These are phyloP conservation scores for Drechslerella coelobrocha DNA, from an alignment of 2,329 filamentous ascomycete species.

Conservation along the genomic window DNA sequence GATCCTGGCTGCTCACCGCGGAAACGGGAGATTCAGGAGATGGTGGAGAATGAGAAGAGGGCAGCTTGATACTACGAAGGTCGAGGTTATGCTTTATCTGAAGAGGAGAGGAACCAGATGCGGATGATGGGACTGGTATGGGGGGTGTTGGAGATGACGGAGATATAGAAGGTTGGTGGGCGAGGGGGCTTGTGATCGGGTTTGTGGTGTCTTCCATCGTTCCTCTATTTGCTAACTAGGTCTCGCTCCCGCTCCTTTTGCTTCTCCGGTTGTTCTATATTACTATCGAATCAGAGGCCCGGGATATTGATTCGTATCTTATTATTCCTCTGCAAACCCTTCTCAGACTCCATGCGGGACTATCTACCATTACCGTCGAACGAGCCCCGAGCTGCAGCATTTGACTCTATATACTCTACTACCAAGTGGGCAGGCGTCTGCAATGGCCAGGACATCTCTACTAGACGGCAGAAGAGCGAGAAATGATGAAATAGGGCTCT, in stretches of 20 bases:
- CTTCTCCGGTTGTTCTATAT: not conserved
- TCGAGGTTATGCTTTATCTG: constrained; percentile 6
- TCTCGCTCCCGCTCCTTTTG: not conserved
- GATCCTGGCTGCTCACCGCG: constrained; percentile 1
- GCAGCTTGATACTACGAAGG: not conserved
- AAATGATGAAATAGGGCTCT: no score
- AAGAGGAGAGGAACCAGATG: not conserved
- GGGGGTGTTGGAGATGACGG: not conserved
- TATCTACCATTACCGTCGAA: no score
- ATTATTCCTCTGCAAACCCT: no score
- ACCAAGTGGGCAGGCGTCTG: no score
- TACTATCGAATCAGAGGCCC: not conserved
- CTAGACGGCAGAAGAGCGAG: no score
- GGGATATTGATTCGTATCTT: no score
- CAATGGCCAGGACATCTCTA: no score
- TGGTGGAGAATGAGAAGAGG: not conserved
- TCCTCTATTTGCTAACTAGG: constrained; percentile 1
- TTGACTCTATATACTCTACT: no score
- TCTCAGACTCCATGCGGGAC: no score
- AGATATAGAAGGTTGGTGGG: not conserved
- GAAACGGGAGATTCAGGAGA: constrained; percentile 1
- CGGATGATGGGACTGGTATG: not conserved
- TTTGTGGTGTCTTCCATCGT: constrained; percentile 13
- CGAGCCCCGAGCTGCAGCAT: no score
- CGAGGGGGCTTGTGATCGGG: not conserved